Percentiles rank a stretch among this genome's conserved stretches.
Evolutionary conservation across 768 basidiomycete genomes (phyloP).

Genomic region (Xanthoconium stramineum): DNA sequence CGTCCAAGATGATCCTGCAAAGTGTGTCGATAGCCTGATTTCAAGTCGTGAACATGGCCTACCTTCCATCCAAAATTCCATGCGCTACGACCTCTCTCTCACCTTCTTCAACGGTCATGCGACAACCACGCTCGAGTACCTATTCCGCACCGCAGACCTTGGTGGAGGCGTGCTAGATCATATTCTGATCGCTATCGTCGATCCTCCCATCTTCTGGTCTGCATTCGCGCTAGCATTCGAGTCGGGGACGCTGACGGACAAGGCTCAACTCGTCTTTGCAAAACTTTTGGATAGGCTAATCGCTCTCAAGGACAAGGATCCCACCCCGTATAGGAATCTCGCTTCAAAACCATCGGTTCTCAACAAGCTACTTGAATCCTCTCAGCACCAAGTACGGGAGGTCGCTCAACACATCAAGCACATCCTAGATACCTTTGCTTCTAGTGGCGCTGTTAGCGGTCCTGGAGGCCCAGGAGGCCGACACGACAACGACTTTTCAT

Average conservation of each 20-base stretch:
- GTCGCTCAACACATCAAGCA: constrained; percentile 44
- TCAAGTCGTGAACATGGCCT: constrained; percentile 37
- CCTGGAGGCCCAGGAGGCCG: constrained; percentile 53
- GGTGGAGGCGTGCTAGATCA: constrained; percentile 43
- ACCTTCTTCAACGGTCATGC: constrained; percentile 45
- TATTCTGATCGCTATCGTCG: constrained; percentile 42
- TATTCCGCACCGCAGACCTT: constrained; percentile 39
- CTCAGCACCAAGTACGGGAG: constrained; percentile 24
- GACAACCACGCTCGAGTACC: constrained; percentile 35
- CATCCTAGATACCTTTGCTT: constrained; percentile 30
- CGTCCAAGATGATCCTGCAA: constrained; percentile 36
- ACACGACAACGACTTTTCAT: constrained; percentile 65
- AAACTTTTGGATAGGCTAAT: constrained; percentile 50
- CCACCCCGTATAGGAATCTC: constrained; percentile 37
- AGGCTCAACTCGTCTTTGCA: constrained; percentile 41
- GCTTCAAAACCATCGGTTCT: constrained; percentile 33
- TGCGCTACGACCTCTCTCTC: constrained; percentile 39
- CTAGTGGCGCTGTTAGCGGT: constrained; percentile 19
- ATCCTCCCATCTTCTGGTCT: constrained; percentile 54
- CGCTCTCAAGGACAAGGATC: constrained; percentile 32
- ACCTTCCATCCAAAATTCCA: constrained; percentile 37
- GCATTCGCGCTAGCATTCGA: constrained; percentile 35
- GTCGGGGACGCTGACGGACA: constrained; percentile 28
- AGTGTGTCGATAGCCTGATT: constrained; percentile 38
- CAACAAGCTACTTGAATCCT: constrained; percentile 25